These are phyloP conservation scores for Trypanosoma boissoni DNA, from an alignment of 208 protist genomes.

Conservation along the genomic window DNA sequence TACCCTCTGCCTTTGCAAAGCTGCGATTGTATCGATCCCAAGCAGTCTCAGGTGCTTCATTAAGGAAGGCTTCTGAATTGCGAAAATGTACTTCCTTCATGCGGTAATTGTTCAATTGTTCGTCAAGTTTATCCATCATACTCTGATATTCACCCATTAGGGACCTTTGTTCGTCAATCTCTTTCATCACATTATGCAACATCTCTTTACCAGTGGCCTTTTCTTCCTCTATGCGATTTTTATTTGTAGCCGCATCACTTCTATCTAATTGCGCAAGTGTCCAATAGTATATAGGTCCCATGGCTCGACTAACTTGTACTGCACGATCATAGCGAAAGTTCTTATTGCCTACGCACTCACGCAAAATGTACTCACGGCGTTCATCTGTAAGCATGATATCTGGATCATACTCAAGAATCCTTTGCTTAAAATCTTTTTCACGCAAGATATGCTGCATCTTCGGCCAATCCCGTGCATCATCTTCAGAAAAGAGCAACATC, in stretches of 20 bases:
- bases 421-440: constrained; percentile 65
- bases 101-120: constrained; percentile 60
- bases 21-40: constrained; percentile 51
- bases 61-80: constrained; percentile 2
- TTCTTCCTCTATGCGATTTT: constrained; percentile 43
- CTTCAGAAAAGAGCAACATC: constrained; percentile 85
- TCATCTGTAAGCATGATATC: constrained; percentile 66
- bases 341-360: constrained; percentile 81
- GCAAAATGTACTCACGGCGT: constrained; percentile 80
- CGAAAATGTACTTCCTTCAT: constrained; percentile 25
- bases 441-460: constrained; percentile 83
- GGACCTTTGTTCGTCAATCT: constrained; percentile 72
- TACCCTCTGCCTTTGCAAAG: constrained; percentile 66
- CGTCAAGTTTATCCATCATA: constrained; percentile 73
- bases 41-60: neutral
- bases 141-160: constrained; percentile 71
- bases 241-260: constrained; percentile 65
- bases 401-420: constrained; percentile 69
- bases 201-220: constrained; percentile 53
- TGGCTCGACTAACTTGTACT: constrained; percentile 68
- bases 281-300: constrained; percentile 90
- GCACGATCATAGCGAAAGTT: constrained; percentile 81
- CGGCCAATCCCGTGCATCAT: constrained; percentile 68
- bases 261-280: constrained; percentile 81
- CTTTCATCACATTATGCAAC: constrained; percentile 62